Conservation (phyloP, 1,139 yeast species). For the Zygosaccharomyces sapae region DNA sequence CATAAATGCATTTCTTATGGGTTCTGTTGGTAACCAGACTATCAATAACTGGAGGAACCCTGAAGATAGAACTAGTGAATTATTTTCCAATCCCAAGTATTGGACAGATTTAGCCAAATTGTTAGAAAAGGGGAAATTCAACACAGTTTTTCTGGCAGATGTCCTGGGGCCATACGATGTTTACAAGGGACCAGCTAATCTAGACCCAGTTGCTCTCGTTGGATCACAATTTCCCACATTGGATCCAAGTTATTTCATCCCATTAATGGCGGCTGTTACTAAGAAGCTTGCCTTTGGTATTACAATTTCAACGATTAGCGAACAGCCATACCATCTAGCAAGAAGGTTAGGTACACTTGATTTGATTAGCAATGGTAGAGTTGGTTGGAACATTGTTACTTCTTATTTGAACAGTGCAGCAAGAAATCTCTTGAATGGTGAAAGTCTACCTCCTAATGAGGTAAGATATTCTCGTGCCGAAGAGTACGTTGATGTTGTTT, state of each 20-base stretch:
- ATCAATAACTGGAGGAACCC: slow-evolving; percentile 43
- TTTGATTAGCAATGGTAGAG: slow-evolving; percentile 44
- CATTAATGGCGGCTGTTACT: slow-evolving; percentile 45
- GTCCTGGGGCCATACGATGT: slow-evolving; percentile 46
- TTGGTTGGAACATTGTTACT: slow-evolving; percentile 47
- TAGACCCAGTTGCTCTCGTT: slow-evolving; percentile 40
- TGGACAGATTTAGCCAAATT: slow-evolving; percentile 46
- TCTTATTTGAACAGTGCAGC: slow-evolving; percentile 44
- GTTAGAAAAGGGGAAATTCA: slow-evolving; percentile 46
- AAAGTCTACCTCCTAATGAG: slow-evolving; percentile 41
- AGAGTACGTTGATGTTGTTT: slow-evolving; percentile 43
- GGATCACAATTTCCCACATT: slow-evolving; percentile 45
- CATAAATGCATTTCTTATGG: slow-evolving; percentile 22
- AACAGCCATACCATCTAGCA: slow-evolving; percentile 45
- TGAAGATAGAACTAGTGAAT: slow-evolving; percentile 37
- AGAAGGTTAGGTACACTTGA: slow-evolving; percentile 45
- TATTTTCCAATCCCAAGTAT: slow-evolving; percentile 41
- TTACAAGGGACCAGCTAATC: slow-evolving; percentile 42
- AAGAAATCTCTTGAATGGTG: slow-evolving; percentile 40
- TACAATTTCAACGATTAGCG: slow-evolving; percentile 45
- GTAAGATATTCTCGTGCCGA: slow-evolving; percentile 43
- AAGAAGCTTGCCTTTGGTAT: slow-evolving; percentile 42
- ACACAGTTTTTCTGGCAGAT: slow-evolving; percentile 47
- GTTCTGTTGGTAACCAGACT: slow-evolving; percentile 23
- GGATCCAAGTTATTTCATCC: slow-evolving; percentile 43